Base-by-base conservation (phyloP, 2,329 filamentous ascomycete species). In the Aspergillus sergii region DNA sequence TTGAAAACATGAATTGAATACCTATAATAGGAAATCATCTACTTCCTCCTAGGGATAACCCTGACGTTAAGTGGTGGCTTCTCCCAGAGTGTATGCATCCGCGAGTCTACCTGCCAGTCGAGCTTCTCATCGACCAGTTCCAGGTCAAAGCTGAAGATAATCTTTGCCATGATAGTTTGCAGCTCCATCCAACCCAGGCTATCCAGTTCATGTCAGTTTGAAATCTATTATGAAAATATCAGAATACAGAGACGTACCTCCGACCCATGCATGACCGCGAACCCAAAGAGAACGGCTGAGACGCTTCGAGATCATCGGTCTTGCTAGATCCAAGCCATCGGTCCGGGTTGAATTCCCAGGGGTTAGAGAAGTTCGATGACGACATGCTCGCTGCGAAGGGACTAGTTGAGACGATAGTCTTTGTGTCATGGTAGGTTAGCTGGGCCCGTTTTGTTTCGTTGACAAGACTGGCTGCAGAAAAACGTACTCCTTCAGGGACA, bases 111-210 rank as follows among this genome's bases (percentile, higher is more conserved):
- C 12, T 56, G 59, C 68, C 66, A 71, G 28, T 68, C 63, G 11
- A 60, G 32, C 26, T 46, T 55, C 34, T 66, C 62, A 10, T 65
- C 57, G n/a, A 58, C 43, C 21, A 70, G 51, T 41, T 70, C 65
- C n/a, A 70, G 21, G 58, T 73, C 71, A 60, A 71, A 73, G 26
- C 65, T 62, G 62, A 66, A 72, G 3, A 72, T 46, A 41, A 72
- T 21, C 54, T 66, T 68, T 4, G 60, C 51, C 23, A 72, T 16
- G 26, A 69, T 68, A 30, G 68, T 43, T 12, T 67, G 60, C 57
- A 73, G 66, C 58, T 72, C 71, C n/a, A 60, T 58, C 58, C 65
- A 68, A 5, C 68, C 70, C 34, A 67, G 36, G 32, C 62, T 55
- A 21, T 41, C 36, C 14, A 41, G 36, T 4, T 0, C 14, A 41